Evolutionary conservation across 306 rosid genomes (phyloP).

Genomic region (Gastrolobium villosum): DNA sequence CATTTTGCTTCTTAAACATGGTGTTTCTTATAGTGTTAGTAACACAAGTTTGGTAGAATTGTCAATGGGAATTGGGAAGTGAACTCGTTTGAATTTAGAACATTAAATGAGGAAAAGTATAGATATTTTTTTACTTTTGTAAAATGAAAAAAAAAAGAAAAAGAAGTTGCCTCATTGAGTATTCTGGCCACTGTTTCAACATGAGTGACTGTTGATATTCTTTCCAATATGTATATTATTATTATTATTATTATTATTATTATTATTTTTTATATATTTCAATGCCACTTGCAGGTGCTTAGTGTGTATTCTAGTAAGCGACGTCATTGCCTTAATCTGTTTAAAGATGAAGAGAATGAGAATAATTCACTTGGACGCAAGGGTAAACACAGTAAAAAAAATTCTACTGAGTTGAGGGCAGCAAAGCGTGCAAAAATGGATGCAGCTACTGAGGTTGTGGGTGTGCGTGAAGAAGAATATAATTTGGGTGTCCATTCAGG

Average conservation of each 20-base stretch:
- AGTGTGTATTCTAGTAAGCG: conserved; percentile 71
- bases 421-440: conserved; percentile 61
- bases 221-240: neutral
- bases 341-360: conserved; percentile 53
- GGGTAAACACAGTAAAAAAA: conserved; percentile 49
- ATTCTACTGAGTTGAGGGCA: conserved; percentile 57
- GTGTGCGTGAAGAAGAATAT: conserved; percentile 54
- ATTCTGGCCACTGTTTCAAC: conserved; percentile 31
- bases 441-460: conserved; percentile 51
- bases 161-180: conserved; percentile 1
- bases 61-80: conserved; percentile 45
- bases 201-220: conserved; percentile 26
- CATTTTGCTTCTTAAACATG: conserved; percentile 17
- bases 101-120: neutral
- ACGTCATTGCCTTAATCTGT: conserved; percentile 59
- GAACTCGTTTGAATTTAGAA: conserved; percentile 25
- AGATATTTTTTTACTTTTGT: neutral
- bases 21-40: conserved; percentile 30
- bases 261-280: neutral
- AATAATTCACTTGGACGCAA: conserved; percentile 46
- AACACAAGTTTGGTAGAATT: conserved; percentile 37
- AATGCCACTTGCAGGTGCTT: conserved; percentile 73
- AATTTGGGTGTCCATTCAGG: conserved; percentile 49
- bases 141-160: neutral
- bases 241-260: too few species aligned